Evolutionary conservation across 2,329 filamentous ascomycete species (phyloP).

Genomic region (Botrytis galanthina): DNA sequence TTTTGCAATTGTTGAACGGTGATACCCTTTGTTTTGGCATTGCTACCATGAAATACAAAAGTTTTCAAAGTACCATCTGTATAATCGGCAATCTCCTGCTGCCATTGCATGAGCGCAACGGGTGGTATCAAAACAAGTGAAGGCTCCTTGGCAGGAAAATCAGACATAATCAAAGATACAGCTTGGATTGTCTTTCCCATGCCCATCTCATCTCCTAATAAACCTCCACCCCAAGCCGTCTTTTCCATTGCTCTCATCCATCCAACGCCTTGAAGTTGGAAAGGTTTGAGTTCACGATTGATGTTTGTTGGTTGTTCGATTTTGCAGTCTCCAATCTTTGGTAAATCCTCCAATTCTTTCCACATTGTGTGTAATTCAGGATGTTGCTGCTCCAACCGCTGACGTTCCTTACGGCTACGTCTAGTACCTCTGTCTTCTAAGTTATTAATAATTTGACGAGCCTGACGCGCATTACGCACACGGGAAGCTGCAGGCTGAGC

Average conservation of each 20-base stretch:
- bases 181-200: slow-evolving; percentile 98
- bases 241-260: slow-evolving; percentile 95
- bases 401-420: slow-evolving; percentile 51
- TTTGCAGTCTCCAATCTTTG: slow-evolving; percentile 60
- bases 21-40: slow-evolving; percentile 76
- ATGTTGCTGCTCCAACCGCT: slow-evolving; percentile 71
- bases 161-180: slow-evolving; percentile 96
- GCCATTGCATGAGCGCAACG: slow-evolving; percentile 95
- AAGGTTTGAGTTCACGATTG: slow-evolving; percentile 80
- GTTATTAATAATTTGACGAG: slow-evolving; percentile 23
- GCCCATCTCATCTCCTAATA: slow-evolving; percentile 97
- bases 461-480: slow-evolving; percentile 7
- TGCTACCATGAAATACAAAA: slow-evolving; percentile 85
- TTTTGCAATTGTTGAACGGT: slow-evolving; percentile 71
- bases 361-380: slow-evolving; percentile 83
- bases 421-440: slow-evolving; percentile 40
- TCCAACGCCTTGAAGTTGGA: slow-evolving; percentile 87
- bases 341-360: slow-evolving; percentile 67
- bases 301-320: slow-evolving; percentile 75
- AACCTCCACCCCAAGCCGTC: slow-evolving; percentile 79
- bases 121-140: slow-evolving; percentile 88
- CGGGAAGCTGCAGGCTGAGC: neutral
- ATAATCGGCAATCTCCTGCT: slow-evolving; percentile 73
- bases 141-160: slow-evolving; percentile 80
- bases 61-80: slow-evolving; percentile 89